Conservation (phyloP, 106 monocot genomes). For the Hemerocallis citrina region DNA sequence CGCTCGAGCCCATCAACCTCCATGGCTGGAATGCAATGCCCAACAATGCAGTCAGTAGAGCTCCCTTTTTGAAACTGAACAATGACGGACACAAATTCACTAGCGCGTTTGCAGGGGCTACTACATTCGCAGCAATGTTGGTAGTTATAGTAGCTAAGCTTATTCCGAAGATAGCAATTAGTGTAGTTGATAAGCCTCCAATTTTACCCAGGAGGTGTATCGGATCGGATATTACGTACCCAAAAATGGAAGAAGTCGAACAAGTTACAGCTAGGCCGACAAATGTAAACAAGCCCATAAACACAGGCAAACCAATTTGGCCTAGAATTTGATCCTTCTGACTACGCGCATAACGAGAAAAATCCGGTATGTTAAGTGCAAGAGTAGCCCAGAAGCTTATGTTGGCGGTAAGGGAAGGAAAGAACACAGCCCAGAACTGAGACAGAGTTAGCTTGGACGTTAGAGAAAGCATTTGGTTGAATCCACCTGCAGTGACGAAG, state of each 20-base stretch:
- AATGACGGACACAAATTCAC: conserved; percentile 41
- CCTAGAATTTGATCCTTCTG: conserved; percentile 82
- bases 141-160: conserved; percentile 86
- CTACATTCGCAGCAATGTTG: conserved; percentile 91
- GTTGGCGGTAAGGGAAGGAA: conserved; percentile 92
- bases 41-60: conserved; percentile 58
- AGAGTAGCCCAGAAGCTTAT: conserved; percentile 94
- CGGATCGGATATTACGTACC: conserved; percentile 72
- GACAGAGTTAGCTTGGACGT: conserved; percentile 31
- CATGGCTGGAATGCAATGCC: conserved; percentile 79
- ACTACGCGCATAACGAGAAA: conserved; percentile 70
- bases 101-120: conserved; percentile 85
- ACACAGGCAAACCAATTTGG: conserved; percentile 70
- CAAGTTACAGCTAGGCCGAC: conserved; percentile 78
- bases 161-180: conserved; percentile 76
- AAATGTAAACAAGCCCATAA: conserved; percentile 89
- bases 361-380: conserved; percentile 93
- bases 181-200: conserved; percentile 36
- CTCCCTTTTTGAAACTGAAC: conserved; percentile 73
- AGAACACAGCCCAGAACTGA: conserved; percentile 65
- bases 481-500: conserved; percentile 64
- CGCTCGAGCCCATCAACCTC: conserved; percentile 70
- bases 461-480: conserved; percentile 56
- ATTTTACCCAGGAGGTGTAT: conserved; percentile 65
- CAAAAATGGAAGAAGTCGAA: conserved; percentile 73